Evolutionary conservation across 768 basidiomycete species (phyloP), one percentile per base, ranked within the genome.

Genomic region (Nevesoporus exiguus): DNA sequence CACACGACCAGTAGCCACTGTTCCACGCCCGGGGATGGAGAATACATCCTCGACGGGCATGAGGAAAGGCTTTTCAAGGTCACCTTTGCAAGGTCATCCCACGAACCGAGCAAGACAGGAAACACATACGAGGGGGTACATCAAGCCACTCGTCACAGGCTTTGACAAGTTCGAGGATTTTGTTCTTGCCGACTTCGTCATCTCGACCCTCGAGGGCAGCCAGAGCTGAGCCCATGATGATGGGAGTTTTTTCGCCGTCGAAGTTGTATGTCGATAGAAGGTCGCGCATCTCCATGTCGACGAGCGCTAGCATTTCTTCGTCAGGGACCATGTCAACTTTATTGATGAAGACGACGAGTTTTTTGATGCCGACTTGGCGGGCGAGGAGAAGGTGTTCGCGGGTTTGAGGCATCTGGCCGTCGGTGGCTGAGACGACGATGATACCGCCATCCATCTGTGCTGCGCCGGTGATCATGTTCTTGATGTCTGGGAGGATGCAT

Each of bases 211-310:
- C 93, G 52, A 99, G 80, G 48, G 96, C 96, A 54, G 94, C 93
- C 54, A 99, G 78, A 52, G 97, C 97, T 19, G 94, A 95, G 42
- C 97, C 97, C 89, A 93, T 94, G 67, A 98, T 72, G 64, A 99
- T 98, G n/a, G 97, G 97, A 0, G 97, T 98, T 64, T 87, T 81
- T 72, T 99, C 97, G 50, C 97, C 97, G 64, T 99, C 97, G 60
- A 90, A 99, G 64, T 93, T 90, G 77, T 98, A 98, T 14, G 84
- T 85, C 4, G 84, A 75, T 22, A 99, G 81, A 11, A 99, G 80
- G 68, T 99, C 97, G 55, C 97, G 87, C 86, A 99, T 99, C 81
- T 99, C 97, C 95, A 99, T 98, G 64, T 99, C 97, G 56, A 99
- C 97, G 55, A 99, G 88, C 77, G 97, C 93, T 52, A 98, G 77